These are phyloP conservation scores for Aspergillus egyptiacus DNA, from an alignment of 495 filamentous ascomycete species.

Conservation along the genomic window DNA sequence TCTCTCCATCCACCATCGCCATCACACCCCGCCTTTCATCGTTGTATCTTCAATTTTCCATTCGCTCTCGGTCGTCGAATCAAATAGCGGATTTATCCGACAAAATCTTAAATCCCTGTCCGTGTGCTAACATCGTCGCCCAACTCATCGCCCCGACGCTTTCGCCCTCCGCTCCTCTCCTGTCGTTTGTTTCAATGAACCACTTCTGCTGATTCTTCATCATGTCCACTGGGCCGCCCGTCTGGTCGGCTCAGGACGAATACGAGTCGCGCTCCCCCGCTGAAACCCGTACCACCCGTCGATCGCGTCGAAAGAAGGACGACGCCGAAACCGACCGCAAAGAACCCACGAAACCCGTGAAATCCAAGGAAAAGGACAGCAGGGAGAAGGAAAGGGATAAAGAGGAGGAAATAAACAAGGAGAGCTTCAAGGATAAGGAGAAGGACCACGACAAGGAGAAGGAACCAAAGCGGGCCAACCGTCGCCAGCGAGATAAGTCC, in stretches of 20 bases:
- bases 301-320: conserved; percentile 46
- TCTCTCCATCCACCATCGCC: conserved; percentile 1
- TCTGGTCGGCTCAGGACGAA: conserved; percentile 21
- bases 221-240: conserved; percentile 24
- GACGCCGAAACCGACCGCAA: conserved; percentile 25
- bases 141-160: background rate
- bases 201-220: conserved; percentile 23
- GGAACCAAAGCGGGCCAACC: conserved; percentile 33
- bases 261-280: conserved; percentile 15
- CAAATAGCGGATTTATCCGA: background rate
- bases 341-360: conserved; percentile 17
- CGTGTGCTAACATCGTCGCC: background rate
- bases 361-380: conserved; percentile 22
- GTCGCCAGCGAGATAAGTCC: conserved; percentile 39
- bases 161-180: conserved; percentile 9
- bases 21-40: conserved; percentile 13
- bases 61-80: conserved; percentile 10
- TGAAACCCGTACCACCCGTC: conserved; percentile 27
- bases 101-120: background rate
- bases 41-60: conserved; percentile 5
- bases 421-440: conserved; percentile 25
- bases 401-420: conserved; percentile 25
- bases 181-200: conserved; percentile 16
- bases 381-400: conserved; percentile 23
- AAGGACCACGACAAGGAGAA: conserved; percentile 15